These are phyloP conservation scores for Claviceps quebecensis DNA, from an alignment of 2,329 filamentous ascomycete species.

Conservation along the genomic window DNA sequence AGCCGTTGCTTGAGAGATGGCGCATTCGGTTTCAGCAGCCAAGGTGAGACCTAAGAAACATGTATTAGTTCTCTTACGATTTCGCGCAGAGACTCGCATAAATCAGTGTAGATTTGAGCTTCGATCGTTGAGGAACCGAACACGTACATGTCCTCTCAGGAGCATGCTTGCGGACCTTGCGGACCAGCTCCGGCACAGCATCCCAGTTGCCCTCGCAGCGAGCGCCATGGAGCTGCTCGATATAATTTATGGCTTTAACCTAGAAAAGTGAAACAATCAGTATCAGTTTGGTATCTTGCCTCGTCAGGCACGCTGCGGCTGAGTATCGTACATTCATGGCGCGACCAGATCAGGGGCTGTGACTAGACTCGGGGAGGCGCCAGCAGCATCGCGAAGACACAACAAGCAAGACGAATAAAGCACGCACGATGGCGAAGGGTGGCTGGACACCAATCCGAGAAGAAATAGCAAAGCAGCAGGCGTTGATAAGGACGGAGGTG, in stretches of 20 bases:
- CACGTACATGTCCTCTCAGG: slow-evolving; percentile 67
- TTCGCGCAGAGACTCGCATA: neutral
- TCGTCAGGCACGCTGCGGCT: neutral
- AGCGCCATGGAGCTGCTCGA: slow-evolving; percentile 69
- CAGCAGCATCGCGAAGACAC: slow-evolving; percentile 10
- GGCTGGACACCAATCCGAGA: neutral
- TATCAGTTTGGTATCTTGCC: slow-evolving; percentile 2
- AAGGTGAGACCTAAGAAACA: slow-evolving; percentile 45
- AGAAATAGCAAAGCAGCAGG: neutral
- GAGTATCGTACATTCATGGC: slow-evolving; percentile 23
- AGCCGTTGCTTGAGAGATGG: slow-evolving; percentile 41
- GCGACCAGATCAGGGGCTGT: slow-evolving; percentile 16
- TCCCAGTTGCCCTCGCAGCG: slow-evolving; percentile 82
- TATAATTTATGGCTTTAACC: slow-evolving; percentile 70
- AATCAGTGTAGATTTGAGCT: no score
- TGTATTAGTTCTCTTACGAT: neutral
- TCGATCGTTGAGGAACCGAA: neutral
- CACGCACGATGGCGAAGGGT: neutral
- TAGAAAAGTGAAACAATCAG: slow-evolving; percentile 15
- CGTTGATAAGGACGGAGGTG: neutral
- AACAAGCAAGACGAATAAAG: neutral
- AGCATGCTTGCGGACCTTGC: slow-evolving; percentile 91
- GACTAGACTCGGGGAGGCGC: slow-evolving; percentile 10
- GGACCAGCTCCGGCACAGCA: slow-evolving; percentile 72
- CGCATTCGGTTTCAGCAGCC: slow-evolving; percentile 55